phyloP scores from a whole-genome alignment of 2,329 filamentous ascomycete species.

The Penicillium italicum region DNA sequence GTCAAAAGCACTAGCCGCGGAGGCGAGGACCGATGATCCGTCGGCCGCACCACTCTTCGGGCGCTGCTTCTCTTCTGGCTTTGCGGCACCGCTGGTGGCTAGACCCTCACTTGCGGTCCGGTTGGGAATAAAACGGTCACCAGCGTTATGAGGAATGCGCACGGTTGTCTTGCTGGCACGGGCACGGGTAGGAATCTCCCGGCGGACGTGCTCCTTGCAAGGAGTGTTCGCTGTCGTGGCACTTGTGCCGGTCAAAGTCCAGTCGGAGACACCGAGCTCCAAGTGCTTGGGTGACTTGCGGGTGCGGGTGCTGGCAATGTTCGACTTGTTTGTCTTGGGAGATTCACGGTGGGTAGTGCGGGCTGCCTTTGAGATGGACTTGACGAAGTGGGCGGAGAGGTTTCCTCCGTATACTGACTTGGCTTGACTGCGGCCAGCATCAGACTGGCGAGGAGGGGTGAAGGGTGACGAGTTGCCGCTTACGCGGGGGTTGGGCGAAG shows the following conservation, averaged over 20 bases:
- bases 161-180: conserved; percentile 68
- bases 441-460: conserved; percentile 64
- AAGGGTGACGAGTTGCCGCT: conserved; percentile 69
- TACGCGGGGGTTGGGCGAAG: conserved; percentile 65
- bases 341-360: conserved; percentile 70
- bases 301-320: conserved; percentile 60
- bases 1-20: conserved; percentile 65
- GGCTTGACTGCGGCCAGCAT: conserved; percentile 52
- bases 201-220: conserved; percentile 55
- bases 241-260: conserved; percentile 81
- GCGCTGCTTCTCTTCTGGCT: conserved; percentile 74
- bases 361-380: conserved; percentile 47
- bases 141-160: conserved; percentile 64
- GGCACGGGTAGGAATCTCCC: conserved; percentile 51
- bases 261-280: conserved; percentile 89
- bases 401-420: conserved; percentile 78
- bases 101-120: conserved; percentile 85
- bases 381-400: conserved; percentile 73
- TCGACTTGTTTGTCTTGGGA: conserved; percentile 97
- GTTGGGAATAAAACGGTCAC: conserved; percentile 95
- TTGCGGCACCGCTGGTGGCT: conserved; percentile 73
- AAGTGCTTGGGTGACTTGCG: conserved; percentile 77
- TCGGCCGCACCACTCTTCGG: conserved; percentile 69
- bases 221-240: conserved; percentile 55
- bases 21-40: conserved; percentile 71